Conservation (phyloP, 2,329 filamentous ascomycete genomes). For the Fusarium torulosum region DNA sequence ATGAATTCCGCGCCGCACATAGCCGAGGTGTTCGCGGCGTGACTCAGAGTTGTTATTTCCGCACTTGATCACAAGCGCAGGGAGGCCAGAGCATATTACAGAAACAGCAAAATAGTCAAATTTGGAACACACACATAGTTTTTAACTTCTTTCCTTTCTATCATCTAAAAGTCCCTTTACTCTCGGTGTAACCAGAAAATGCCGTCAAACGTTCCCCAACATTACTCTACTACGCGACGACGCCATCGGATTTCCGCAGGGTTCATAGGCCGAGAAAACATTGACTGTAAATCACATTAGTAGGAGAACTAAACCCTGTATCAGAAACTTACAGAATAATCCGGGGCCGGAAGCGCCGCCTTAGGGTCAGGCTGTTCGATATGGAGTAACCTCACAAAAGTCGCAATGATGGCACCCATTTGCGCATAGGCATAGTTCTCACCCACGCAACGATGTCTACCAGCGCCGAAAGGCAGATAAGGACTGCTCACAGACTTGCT, state of each 20-base stretch:
- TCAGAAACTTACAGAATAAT: slow-evolving; percentile 65
- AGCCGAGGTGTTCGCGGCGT: too few relatives aligned
- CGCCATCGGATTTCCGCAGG: slow-evolving; percentile 38
- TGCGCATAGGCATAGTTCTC: slow-evolving; percentile 97
- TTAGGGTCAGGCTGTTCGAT: slow-evolving; percentile 61
- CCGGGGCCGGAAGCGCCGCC: slow-evolving; percentile 75
- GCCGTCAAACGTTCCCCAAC: not conserved
- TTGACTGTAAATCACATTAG: slow-evolving; percentile 26
- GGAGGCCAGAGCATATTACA: too few relatives aligned
- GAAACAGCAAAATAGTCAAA: too few relatives aligned
- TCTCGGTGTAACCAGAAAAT: too few relatives aligned
- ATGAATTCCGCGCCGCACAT: not conserved
- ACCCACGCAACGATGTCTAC: slow-evolving; percentile 92
- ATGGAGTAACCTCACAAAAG: slow-evolving; percentile 81
- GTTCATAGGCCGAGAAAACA: slow-evolving; percentile 45
- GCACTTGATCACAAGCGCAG: too few relatives aligned
- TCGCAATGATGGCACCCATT: slow-evolving; percentile 84
- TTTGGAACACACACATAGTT: too few relatives aligned
- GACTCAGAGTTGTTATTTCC: too few relatives aligned
- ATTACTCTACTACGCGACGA: slow-evolving; percentile 5
- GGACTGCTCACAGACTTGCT: slow-evolving; percentile 90
- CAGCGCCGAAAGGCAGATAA: slow-evolving; percentile 95
- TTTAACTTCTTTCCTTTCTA: too few relatives aligned
- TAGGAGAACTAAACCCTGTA: too few relatives aligned
- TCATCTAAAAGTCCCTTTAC: too few relatives aligned